Evolutionary conservation across 345 rosid species (phyloP), one percentile per base, ranked within the genome.

Genomic region (Hibiscus tridactylites): DNA sequence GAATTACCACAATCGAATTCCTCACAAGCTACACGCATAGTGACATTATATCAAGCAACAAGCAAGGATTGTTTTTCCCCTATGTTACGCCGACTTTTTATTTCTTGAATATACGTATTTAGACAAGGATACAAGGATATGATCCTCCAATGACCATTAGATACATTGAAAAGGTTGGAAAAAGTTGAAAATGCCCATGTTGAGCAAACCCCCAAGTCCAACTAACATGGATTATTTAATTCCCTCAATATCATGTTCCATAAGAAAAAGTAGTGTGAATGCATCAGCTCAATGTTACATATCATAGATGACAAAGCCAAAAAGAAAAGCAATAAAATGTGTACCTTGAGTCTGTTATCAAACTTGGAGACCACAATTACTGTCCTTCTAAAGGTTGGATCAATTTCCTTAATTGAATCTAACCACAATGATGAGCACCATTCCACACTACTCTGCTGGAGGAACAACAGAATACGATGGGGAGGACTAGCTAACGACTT

Each of bases 371-470:
- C 99, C 64, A 92, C 98, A 42, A 95, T 89, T 15, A 88, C 77
- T 1, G 98, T 90, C 74, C 99, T 89, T 12, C 90, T 81, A 67
- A 95, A 90, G 49, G 81, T 84, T 4, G 98, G 96, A 85, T 95
- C 99, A 72, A 95, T 95, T 61, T 92, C 98, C 33, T 91, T 91
- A 75, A 95, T 80, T 7, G 89, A 80, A 83, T 95, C 99, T 74
- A 95, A 77, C 99, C 99, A 95, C 82, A 95, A 75, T 0, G 99
- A 95, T 11, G 98, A 95, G 66, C 99, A 95, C 99, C 98, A 95
- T 24, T 92, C 99, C 37, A 95, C 99, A 73, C 99, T 90, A 70
- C 98, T 95, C 79, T 95, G 99, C 78, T 95, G 98, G 73, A 92
- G 94, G 76, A 95, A 95, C 81, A 95, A 59, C 57, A 95, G 84